Percentiles rank a stretch among this genome's conserved stretches.
Conservation (phyloP, 2,329 filamentous ascomycete species). For the Aspergillus awamori region DNA sequence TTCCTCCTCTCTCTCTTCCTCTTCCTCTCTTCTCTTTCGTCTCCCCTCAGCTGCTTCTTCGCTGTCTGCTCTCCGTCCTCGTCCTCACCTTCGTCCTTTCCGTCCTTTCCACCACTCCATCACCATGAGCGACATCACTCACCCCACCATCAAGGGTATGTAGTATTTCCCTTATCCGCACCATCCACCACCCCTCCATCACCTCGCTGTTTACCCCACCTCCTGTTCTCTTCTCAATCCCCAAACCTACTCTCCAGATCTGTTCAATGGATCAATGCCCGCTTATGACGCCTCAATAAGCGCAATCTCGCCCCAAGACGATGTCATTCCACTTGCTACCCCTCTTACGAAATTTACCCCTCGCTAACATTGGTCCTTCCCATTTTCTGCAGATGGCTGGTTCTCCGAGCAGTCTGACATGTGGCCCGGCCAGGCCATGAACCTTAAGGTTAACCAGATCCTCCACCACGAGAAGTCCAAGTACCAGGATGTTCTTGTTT, state of each 20-base stretch:
- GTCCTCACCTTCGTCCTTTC: slow-evolving; percentile 19
- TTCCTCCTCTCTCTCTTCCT: slow-evolving; percentile 25
- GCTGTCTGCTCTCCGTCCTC: slow-evolving; percentile 17
- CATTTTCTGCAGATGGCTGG: slow-evolving; percentile 79
- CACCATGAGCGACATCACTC: slow-evolving; percentile 70
- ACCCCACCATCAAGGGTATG: slow-evolving; percentile 76
- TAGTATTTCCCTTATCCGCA: slow-evolving; percentile 23
- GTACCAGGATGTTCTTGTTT: slow-evolving; percentile 99
- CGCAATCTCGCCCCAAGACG: background rate
- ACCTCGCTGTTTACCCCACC: slow-evolving; percentile 23
- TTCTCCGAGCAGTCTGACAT: slow-evolving; percentile 98
- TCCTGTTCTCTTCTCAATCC: background rate
- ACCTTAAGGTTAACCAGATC: slow-evolving; percentile 94
- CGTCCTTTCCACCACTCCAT: slow-evolving; percentile 24
- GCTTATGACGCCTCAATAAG: background rate
- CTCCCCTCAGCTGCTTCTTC: slow-evolving; percentile 25
- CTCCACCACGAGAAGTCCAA: slow-evolving; percentile 98
- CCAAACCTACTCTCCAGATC: background rate
- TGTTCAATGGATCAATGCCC: slow-evolving; percentile 7
- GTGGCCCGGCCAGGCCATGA: slow-evolving; percentile 99
- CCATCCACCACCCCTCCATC: slow-evolving; percentile 16
- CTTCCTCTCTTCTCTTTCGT: slow-evolving; percentile 28
- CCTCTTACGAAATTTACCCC: background rate
- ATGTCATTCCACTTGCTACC: background rate
- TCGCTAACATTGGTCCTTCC: slow-evolving; percentile 13